phyloP scores from a whole-genome alignment of 2,329 filamentous ascomycete genomes.

The Paecilomyces sp. region DNA sequence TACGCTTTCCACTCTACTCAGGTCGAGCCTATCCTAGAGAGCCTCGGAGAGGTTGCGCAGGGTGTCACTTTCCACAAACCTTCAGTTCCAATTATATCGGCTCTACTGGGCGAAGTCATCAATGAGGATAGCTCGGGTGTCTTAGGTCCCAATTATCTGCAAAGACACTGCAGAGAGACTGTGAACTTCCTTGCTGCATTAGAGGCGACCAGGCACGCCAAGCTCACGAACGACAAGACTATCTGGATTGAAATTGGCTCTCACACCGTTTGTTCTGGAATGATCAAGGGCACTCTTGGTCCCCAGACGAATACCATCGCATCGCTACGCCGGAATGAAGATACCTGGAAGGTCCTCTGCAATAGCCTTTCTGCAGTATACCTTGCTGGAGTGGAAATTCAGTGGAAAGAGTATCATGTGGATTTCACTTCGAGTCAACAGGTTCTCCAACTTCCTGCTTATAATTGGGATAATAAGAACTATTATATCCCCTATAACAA shows the following conservation, averaged over 20 bases:
- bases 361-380: constrained; percentile 29
- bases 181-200: constrained; percentile 41
- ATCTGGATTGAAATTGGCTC: constrained; percentile 42
- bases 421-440: constrained; percentile 26
- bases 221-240: constrained; percentile 25
- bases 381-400: constrained; percentile 29
- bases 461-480: constrained; percentile 63
- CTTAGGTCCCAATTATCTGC: constrained; percentile 34
- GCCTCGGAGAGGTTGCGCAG: constrained; percentile 30
- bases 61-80: constrained; percentile 33
- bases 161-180: constrained; percentile 34
- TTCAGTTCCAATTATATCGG: constrained; percentile 38
- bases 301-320: constrained; percentile 20
- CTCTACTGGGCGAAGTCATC: constrained; percentile 38
- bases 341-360: constrained; percentile 36
- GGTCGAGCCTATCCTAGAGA: constrained; percentile 38
- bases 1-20: constrained; percentile 43
- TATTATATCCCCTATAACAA: constrained; percentile 67
- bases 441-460: constrained; percentile 58
- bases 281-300: constrained; percentile 33
- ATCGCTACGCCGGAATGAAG: constrained; percentile 35
- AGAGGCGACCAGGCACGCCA: constrained; percentile 26
- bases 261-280: constrained; percentile 39
- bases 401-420: constrained; percentile 38
- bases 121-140: constrained; percentile 22